Conservation (phyloP, 208 protist genomes). For the Acanthamoeba healyi region DNA sequence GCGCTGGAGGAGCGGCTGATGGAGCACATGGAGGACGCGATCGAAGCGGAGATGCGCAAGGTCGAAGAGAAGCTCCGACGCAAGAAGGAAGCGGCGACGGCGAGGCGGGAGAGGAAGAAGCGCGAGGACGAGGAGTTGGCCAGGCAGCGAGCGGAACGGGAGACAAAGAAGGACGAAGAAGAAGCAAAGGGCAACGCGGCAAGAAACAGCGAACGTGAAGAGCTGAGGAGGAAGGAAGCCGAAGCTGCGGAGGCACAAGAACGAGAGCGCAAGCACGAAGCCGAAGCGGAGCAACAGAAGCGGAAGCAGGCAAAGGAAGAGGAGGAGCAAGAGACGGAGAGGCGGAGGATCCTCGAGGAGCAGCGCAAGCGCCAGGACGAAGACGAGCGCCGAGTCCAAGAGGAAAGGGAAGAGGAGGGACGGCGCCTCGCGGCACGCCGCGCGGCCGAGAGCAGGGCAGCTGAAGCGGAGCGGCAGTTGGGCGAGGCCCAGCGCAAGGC, state of each 20-base stretch:
- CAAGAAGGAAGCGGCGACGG: background rate
- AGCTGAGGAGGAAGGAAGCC: background rate
- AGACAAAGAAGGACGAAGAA: background rate
- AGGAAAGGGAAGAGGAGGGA: background rate
- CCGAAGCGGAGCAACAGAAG: background rate
- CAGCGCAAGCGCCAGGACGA: background rate
- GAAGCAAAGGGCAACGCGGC: background rate
- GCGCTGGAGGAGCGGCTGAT: background rate
- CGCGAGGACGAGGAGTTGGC: background rate
- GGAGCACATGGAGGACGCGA: background rate
- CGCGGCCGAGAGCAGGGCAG: too few species aligned
- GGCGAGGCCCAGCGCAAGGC: too few species aligned
- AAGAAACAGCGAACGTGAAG: background rate
- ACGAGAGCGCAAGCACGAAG: background rate
- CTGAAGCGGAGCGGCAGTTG: too few species aligned
- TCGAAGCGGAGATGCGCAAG: conserved; percentile 14
- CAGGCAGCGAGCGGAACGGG: background rate
- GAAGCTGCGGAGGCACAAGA: background rate
- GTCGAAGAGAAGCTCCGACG: background rate
- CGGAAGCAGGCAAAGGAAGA: background rate
- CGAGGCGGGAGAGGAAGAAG: conserved; percentile 19
- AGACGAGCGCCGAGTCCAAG: background rate
- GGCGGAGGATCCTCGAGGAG: background rate
- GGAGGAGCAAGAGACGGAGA: background rate
- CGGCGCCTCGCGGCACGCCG: too few species aligned